phyloP scores from a whole-genome alignment of 192 early-diverging fungal species.

The Backusella luteola region DNA sequence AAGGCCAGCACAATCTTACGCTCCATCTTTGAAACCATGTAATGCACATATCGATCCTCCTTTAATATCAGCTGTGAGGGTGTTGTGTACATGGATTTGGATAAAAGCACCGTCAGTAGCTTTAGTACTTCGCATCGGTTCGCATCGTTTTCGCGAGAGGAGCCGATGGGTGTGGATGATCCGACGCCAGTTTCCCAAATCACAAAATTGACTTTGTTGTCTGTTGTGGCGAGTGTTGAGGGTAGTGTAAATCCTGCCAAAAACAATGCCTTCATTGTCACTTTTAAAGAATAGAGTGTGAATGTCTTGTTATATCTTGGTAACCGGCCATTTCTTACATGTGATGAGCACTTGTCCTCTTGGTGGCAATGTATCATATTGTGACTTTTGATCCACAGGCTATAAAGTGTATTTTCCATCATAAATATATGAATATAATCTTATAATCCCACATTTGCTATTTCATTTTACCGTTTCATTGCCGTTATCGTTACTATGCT shows the following conservation, averaged over 20 bases:
- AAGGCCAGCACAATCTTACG: conserved; percentile 73
- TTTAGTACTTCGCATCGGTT: conserved; percentile 78
- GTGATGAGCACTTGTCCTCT: conserved; percentile 54
- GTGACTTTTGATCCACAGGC: conserved; percentile 4
- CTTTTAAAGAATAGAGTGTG: neutral
- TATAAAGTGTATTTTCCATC: neutral
- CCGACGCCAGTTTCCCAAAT: conserved; percentile 81
- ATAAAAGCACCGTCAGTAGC: conserved; percentile 75
- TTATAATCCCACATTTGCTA: too few relatives aligned
- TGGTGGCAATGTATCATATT: conserved; percentile 20
- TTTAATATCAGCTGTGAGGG: conserved; percentile 43
- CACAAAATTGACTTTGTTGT: conserved; percentile 53
- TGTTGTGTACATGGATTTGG: conserved; percentile 76
- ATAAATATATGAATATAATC: neutral
- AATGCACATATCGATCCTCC: conserved; percentile 58
- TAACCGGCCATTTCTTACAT: conserved; percentile 6
- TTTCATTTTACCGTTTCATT: neutral
- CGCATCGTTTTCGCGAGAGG: conserved; percentile 62
- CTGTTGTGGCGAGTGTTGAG: conserved; percentile 34
- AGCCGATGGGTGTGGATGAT: conserved; percentile 63
- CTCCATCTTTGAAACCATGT: conserved; percentile 52
- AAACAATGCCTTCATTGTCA: conserved; percentile 53
- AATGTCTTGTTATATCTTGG: neutral
- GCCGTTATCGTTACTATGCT: neutral
- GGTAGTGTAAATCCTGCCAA: conserved; percentile 72